phyloP scores from a whole-genome alignment of 2,329 filamentous ascomycete genomes.

The Aspergillus pseudoviridinutans region DNA sequence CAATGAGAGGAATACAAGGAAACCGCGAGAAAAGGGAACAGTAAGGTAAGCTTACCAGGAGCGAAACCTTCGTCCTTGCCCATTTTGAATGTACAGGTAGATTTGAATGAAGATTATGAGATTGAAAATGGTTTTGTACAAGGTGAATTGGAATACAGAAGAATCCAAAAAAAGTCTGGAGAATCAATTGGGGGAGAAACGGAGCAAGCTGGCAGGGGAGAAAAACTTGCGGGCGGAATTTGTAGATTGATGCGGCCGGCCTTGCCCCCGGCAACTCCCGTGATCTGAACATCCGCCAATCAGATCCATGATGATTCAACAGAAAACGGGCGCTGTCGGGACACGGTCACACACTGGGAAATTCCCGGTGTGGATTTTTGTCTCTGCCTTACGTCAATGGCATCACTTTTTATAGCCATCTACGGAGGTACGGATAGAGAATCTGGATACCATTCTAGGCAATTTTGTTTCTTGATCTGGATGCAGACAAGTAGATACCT shows the following conservation, averaged over 20 bases:
- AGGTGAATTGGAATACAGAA: conserved; percentile 24
- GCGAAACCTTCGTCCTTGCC: conserved; percentile 44
- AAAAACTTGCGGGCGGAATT: conserved; percentile 35
- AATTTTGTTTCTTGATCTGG: too few species aligned
- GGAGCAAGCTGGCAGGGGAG: conserved; percentile 15
- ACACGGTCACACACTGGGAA: background rate
- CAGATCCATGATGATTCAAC: conserved; percentile 32
- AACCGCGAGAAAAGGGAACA: background rate
- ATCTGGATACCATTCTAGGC: too few species aligned
- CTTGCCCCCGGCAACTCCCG: conserved; percentile 31
- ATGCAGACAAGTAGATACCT: too few species aligned
- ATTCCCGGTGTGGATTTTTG: conserved; percentile 9
- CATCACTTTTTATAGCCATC: background rate
- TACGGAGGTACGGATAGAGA: background rate
- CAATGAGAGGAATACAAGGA: conserved; percentile 1
- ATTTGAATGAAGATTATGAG: conserved; percentile 25
- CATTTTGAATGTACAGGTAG: conserved; percentile 31
- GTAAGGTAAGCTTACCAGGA: conserved; percentile 39
- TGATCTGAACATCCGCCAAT: conserved; percentile 32
- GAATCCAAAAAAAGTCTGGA: conserved; percentile 13
- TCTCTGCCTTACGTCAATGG: conserved; percentile 2
- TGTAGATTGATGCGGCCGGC: conserved; percentile 23
- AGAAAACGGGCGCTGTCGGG: conserved; percentile 33
- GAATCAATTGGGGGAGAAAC: conserved; percentile 12
- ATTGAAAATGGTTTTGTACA: conserved; percentile 18